These are phyloP conservation scores for Leccinum longicurvipes DNA, from an alignment of 768 basidiomycete species.

Conservation along the genomic window DNA sequence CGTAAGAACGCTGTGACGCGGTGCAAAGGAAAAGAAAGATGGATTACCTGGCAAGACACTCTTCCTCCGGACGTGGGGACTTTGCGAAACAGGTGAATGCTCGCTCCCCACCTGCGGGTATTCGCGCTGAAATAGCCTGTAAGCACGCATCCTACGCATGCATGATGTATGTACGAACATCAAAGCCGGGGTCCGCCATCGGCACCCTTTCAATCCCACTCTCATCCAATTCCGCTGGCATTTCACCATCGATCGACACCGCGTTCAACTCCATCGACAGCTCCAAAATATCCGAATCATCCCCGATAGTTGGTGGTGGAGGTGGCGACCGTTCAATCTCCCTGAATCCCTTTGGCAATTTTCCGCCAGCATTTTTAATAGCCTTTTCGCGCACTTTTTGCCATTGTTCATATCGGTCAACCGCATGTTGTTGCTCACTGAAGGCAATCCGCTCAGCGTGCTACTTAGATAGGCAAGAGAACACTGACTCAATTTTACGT, in stretches of 20 bases:
- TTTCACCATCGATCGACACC: constrained; percentile 67
- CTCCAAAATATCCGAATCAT: constrained; percentile 85
- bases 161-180: constrained; percentile 51
- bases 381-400: constrained; percentile 78
- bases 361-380: constrained; percentile 63
- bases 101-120: constrained; percentile 65
- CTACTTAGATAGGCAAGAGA: not conserved
- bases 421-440: constrained; percentile 86
- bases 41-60: constrained; percentile 83
- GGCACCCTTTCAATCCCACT: constrained; percentile 85
- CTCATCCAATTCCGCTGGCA: constrained; percentile 69
- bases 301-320: constrained; percentile 69
- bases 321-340: constrained; percentile 71
- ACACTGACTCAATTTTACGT: constrained; percentile 74
- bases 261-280: constrained; percentile 87
- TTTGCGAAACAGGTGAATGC: constrained; percentile 53
- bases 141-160: constrained; percentile 16
- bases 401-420: constrained; percentile 88
- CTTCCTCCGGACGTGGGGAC: constrained; percentile 89
- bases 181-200: constrained; percentile 86
- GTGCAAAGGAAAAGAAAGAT: constrained; percentile 6
- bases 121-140: constrained; percentile 46
- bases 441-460: constrained; percentile 2
- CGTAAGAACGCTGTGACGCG: constrained; percentile 11
- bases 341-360: constrained; percentile 66